These are phyloP conservation scores for Solanum dulcamara DNA, from an alignment of 257 asterid species.

Conservation along the genomic window DNA sequence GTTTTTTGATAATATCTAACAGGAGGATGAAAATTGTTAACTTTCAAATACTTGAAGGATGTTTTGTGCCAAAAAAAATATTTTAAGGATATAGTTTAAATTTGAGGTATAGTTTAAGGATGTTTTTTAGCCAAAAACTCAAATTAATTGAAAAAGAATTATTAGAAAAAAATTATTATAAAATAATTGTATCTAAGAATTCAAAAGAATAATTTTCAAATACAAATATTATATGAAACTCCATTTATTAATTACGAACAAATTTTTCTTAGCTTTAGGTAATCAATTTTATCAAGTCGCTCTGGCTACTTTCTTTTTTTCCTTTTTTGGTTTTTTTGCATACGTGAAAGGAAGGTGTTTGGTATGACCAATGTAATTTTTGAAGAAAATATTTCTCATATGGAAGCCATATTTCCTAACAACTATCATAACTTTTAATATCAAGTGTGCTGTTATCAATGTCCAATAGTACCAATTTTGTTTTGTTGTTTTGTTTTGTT, in stretches of 20 bases:
- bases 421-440: not conserved
- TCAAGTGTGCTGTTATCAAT: not conserved
- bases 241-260: not conserved
- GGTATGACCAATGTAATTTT: not conserved
- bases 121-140: too few relatives aligned
- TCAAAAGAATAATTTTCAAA: not conserved
- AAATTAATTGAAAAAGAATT: not conserved
- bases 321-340: not conserved
- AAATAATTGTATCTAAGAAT: not conserved
- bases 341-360: not conserved
- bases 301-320: accelerated
- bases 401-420: not conserved
- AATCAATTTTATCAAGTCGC: not conserved
- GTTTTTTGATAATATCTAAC: too few relatives aligned
- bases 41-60: too few relatives aligned
- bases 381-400: not conserved
- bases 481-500: too few relatives aligned
- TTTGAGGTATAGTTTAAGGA: too few relatives aligned
- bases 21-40: too few relatives aligned
- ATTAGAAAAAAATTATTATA: not conserved
- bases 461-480: not conserved
- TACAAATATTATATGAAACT: not conserved
- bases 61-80: too few relatives aligned
- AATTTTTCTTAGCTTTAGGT: not conserved
- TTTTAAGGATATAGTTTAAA: too few relatives aligned